Conservation (phyloP, 352 stramenopile genomes). For the Pythium plurisporium region DNA sequence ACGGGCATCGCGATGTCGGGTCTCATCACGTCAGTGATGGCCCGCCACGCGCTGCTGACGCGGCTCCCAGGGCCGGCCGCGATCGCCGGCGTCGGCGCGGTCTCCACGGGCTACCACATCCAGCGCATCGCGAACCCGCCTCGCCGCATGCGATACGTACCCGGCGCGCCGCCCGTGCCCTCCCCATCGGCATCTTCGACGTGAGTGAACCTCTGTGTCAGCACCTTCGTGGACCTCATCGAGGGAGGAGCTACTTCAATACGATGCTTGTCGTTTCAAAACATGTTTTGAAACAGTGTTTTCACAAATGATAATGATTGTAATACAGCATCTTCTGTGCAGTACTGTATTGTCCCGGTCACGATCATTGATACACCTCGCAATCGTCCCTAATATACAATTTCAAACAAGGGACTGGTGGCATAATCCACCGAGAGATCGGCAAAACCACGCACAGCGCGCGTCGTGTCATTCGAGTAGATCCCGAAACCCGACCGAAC, state of each 20-base stretch:
- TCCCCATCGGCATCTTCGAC: not conserved
- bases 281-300: too few relatives aligned
- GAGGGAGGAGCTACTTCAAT: not conserved
- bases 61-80: conserved; percentile 35
- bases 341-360: too few relatives aligned
- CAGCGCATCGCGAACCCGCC: conserved; percentile 61
- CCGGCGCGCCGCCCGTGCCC: conserved; percentile 36
- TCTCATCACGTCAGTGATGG: conserved; percentile 60
- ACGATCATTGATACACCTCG: too few relatives aligned
- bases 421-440: too few relatives aligned
- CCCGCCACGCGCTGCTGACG: conserved; percentile 42
- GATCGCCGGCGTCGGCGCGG: conserved; percentile 42
- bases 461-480: not conserved
- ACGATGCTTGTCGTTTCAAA: not conserved
- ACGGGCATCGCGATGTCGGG: conserved; percentile 67
- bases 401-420: too few relatives aligned
- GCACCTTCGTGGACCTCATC: not conserved
- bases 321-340: too few relatives aligned
- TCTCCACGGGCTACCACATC: conserved; percentile 66
- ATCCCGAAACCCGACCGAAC: not conserved
- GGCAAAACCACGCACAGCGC: not conserved
- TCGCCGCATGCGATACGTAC: conserved; percentile 50
- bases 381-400: too few relatives aligned
- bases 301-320: too few relatives aligned
- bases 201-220: too few relatives aligned